Evolutionary conservation across 176 grass and related monocot genomes (phyloP).

Genomic region (Microstegium vimineum): DNA sequence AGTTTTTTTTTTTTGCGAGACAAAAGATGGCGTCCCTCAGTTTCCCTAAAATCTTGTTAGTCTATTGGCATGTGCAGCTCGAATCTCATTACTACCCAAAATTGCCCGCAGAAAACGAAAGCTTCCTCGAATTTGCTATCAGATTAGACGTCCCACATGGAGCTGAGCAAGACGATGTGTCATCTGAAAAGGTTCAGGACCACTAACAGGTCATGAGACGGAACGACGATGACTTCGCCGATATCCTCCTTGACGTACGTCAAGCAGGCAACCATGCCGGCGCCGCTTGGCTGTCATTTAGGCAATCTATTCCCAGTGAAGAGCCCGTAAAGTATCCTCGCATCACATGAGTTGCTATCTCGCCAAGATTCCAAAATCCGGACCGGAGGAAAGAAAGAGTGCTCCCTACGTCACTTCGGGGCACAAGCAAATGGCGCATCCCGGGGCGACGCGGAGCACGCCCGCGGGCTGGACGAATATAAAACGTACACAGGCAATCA

Average conservation of each 20-base stretch:
- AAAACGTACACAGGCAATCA: not conserved
- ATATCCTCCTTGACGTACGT: not conserved
- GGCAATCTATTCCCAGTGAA: not conserved
- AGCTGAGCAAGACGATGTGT: not conserved
- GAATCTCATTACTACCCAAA: no score
- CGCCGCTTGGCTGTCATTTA: not conserved
- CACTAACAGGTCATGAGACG: not conserved
- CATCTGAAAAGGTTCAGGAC: not conserved
- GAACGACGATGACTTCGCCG: not conserved
- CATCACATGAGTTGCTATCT: slow-evolving; percentile 4
- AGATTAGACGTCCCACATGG: not conserved
- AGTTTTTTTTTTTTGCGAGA: no score
- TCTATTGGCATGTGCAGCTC: no score
- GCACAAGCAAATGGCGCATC: slow-evolving; percentile 30
- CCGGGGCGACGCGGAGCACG: slow-evolving; percentile 3
- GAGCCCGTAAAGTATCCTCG: not conserved
- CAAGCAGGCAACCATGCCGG: not conserved
- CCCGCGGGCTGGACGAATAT: slow-evolving; percentile 1
- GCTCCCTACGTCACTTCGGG: slow-evolving; percentile 25
- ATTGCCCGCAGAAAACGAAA: not conserved
- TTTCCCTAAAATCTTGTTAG: no score
- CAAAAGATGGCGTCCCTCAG: no score
- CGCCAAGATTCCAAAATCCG: slow-evolving; percentile 40
- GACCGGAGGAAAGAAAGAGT: slow-evolving; percentile 19
- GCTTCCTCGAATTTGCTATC: not conserved